Base-by-base conservation (phyloP, 768 basidiomycete species). In the Psilocybe cyanescens region DNA sequence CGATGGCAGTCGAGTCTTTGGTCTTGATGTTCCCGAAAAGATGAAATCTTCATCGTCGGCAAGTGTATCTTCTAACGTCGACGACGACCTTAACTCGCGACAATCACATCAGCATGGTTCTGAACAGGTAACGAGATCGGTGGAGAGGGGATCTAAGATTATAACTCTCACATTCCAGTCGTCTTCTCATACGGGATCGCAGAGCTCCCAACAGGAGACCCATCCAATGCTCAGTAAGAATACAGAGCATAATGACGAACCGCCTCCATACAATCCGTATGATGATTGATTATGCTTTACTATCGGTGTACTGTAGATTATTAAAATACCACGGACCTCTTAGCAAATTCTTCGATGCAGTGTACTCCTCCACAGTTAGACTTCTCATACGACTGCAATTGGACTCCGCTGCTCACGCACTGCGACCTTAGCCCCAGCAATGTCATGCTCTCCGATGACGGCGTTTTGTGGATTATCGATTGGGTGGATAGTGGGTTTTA, bases 211-310 rank as follows among this genome's bases (percentile, higher is more conserved):
- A 51, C 28, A 33, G 35, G 19, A 54, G 31, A 54, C 17, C 17
- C 17, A 49, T 3, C 52, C 30, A 31, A 54, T 16, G 19, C 14
- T 24, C 17, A 35, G 41, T 30, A 17, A 37, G n/a, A 31, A 39
- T 2, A 24, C 24, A 33, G 52, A 55, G 3, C 49, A 6, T 9
- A 44, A 28, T 24, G 54, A 55, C 16, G 41, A 55, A 8, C 54
- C 54, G 9, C 54, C 54, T 55, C 54, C 54, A 17, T 55, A 55
- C 11, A 55, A 51, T 31, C 50, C 50, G 14, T 51, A 51, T 16
- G 31, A 51, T 33, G 30, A 49, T 19, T 33, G 37, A 30, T 56
- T 28, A 37, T n/a, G 24, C 24, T 24, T 24, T 24, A 24, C 24
- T 24, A 24, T 24, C 24, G 24, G 24, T 24, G 24, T 24, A 24